Base-by-base conservation (phyloP, 2,329 filamentous ascomycete genomes). In the Zalaria sp. region DNA sequence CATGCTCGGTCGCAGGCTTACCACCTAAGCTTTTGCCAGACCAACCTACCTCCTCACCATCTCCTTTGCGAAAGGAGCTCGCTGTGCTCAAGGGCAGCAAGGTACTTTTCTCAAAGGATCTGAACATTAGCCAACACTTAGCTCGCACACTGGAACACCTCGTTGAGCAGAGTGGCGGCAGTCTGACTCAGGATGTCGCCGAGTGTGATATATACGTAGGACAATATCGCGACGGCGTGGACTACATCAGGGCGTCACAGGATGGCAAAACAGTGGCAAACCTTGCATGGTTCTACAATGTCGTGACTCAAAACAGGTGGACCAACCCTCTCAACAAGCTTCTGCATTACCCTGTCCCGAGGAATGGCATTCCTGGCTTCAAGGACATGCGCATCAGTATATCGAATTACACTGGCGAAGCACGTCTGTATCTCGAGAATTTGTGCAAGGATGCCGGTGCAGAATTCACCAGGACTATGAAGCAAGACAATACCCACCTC, bases 341-440 rank as follows among this genome's bases (percentile, higher is more conserved):
- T 27, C 68, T 98, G 25, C 91, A 98, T 57, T 98, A 98, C 51
- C 91, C 91, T 0, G 57, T 93, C 9, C 83, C 88, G 4, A 75
- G 73, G 37, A 59, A 79, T 5, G 84, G 85, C 1, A 78, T 98
- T 31, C 76, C 81, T 0, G 88, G 85, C 0, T 95, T 98, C 56
- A 61, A 81, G 44, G 68, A 73, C 5, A 69, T 83, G 58, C 77
- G 73, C 40, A 91, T 98, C 53, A 94, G 87, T 43, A 71, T 98
- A 4, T 96, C 91, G 4, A 98, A 96, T 60, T 98, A 98, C 57
- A 86, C 86, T 37, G 91, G 91, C 28, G 91, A 98, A 60, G 86
- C 91, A 10, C 79, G 91, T 37, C 79, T 86, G 40, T 98, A 96
- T 54, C 71, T 98, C 4, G 88, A 96, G 60, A 96, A 94, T 51